phyloP scores from a whole-genome alignment of 2,329 filamentous ascomycete genomes.

The Periconia digitata region DNA sequence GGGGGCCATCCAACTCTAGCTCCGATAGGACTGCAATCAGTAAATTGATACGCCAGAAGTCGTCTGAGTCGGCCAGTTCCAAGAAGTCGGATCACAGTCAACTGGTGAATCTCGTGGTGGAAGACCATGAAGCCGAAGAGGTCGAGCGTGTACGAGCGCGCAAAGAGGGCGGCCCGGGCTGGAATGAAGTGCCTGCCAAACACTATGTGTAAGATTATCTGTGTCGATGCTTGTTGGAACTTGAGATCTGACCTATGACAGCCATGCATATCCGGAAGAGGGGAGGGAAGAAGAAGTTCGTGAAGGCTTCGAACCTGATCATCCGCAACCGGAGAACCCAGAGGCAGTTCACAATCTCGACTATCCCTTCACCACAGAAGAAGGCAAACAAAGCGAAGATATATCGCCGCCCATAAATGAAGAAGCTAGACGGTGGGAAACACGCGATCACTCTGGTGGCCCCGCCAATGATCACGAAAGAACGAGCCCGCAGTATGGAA shows the following conservation, averaged over 20 bases:
- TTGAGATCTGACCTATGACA: slow-evolving; percentile 26
- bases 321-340: slow-evolving; percentile 45
- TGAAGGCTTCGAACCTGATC: slow-evolving; percentile 57
- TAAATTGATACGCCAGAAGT: slow-evolving; percentile 50
- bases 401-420: slow-evolving; percentile 43
- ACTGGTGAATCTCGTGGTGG: slow-evolving; percentile 67
- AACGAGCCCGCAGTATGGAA: slow-evolving; percentile 45
- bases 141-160: slow-evolving; percentile 62
- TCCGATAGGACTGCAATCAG: slow-evolving; percentile 37
- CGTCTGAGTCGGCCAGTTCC: slow-evolving; percentile 49
- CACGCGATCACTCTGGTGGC: slow-evolving; percentile 28
- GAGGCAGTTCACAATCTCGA: slow-evolving; percentile 49
- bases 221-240: background rate
- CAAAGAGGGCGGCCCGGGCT: slow-evolving; percentile 63
- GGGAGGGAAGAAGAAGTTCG: slow-evolving; percentile 54
- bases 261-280: slow-evolving; percentile 50
- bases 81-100: slow-evolving; percentile 61
- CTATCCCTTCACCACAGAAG: slow-evolving; percentile 47
- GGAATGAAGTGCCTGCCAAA: slow-evolving; percentile 59
- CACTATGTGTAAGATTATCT: slow-evolving; percentile 54
- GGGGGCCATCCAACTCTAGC: slow-evolving; percentile 35
- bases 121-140: slow-evolving; percentile 64
- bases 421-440: slow-evolving; percentile 49
- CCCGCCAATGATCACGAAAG: slow-evolving; percentile 16
- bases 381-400: slow-evolving; percentile 42